Percentiles rank a stretch among this genome's conserved stretches.
Conservation (phyloP, 768 basidiomycete genomes). For the Rhodotorula taiwanensis region DNA sequence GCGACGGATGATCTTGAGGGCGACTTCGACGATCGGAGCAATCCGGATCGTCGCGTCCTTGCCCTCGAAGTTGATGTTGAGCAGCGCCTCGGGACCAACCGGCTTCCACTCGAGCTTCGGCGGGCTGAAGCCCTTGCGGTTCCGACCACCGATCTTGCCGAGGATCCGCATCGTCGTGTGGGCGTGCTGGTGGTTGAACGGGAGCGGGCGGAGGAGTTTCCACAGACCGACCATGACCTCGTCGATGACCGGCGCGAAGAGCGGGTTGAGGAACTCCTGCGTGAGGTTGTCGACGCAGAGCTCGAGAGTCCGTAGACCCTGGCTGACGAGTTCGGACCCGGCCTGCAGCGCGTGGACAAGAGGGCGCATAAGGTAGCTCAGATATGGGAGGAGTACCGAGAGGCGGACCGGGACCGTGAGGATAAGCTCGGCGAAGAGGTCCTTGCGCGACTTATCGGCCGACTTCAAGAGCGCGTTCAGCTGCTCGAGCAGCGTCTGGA, state of each 20-base stretch:
- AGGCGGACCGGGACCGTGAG: constrained; percentile 92
- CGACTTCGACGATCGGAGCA: constrained; percentile 58
- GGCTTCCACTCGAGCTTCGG: constrained; percentile 66
- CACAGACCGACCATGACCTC: constrained; percentile 93
- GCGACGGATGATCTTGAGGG: constrained; percentile 58
- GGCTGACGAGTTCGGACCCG: constrained; percentile 79
- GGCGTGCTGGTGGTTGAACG: constrained; percentile 74
- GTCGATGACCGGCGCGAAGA: constrained; percentile 79
- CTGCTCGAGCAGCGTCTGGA: constrained; percentile 95
- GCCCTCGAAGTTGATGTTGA: constrained; percentile 67
- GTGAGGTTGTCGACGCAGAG: constrained; percentile 99
- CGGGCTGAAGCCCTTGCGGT: constrained; percentile 73
- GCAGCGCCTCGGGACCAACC: constrained; percentile 62
- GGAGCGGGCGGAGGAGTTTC: constrained; percentile 79
- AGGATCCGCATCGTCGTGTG: constrained; percentile 93
- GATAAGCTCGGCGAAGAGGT: constrained; percentile 94
- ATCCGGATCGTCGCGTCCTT: constrained; percentile 60
- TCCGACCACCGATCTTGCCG: constrained; percentile 91
- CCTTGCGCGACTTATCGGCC: constrained; percentile 56
- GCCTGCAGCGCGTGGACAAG: constrained; percentile 84
- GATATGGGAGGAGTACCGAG: constrained; percentile 89
- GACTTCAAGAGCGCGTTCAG: constrained; percentile 81
- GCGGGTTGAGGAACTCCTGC: constrained; percentile 94
- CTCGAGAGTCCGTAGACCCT: constrained; percentile 91
- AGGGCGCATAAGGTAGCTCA: constrained; percentile 92